phyloP scores from a whole-genome alignment of 345 rosid genomes.

The Euphorbia pulcherrima region DNA sequence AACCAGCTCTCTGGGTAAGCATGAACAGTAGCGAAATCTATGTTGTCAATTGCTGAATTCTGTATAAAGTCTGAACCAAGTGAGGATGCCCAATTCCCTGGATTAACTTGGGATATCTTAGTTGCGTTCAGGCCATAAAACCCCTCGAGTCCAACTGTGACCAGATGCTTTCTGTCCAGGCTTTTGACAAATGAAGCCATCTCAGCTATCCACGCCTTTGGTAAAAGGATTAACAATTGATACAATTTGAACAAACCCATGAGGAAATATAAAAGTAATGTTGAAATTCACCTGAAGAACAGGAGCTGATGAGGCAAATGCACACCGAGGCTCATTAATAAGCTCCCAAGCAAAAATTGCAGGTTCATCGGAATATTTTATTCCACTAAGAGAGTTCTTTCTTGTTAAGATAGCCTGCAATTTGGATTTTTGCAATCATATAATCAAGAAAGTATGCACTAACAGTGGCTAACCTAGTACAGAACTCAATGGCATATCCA shows the following conservation, averaged over 20 bases:
- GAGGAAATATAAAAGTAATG: neutral
- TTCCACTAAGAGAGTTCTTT: conserved; percentile 41
- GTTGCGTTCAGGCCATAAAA: conserved; percentile 34
- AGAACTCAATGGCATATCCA: too few relatives aligned
- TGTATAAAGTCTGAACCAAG: conserved; percentile 46
- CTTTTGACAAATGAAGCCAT: conserved; percentile 48
- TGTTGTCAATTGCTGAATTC: conserved; percentile 36
- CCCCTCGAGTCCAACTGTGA: conserved; percentile 47
- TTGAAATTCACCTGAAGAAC: conserved; percentile 39
- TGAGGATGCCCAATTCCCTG: conserved; percentile 49
- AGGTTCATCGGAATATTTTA: conserved; percentile 40
- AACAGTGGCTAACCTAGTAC: conserved; percentile 29
- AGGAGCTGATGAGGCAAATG: conserved; percentile 34
- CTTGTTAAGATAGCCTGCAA: conserved; percentile 40
- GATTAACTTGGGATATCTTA: conserved; percentile 32
- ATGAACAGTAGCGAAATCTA: conserved; percentile 53
- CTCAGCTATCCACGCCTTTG: conserved; percentile 46
- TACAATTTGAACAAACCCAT: neutral
- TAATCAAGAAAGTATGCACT: neutral
- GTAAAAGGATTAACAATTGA: conserved; percentile 4
- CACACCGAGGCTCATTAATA: conserved; percentile 52
- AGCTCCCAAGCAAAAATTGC: conserved; percentile 60
- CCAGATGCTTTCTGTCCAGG: conserved; percentile 40
- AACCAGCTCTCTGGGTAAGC: conserved; percentile 55
- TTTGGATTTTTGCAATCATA: neutral